A percentile compares a stretch with the other conserved stretches of the same genome.
phyloP scores from a whole-genome alignment of 371 early-diverging fungal genomes.

The Apophysomyces trapeziformis region DNA sequence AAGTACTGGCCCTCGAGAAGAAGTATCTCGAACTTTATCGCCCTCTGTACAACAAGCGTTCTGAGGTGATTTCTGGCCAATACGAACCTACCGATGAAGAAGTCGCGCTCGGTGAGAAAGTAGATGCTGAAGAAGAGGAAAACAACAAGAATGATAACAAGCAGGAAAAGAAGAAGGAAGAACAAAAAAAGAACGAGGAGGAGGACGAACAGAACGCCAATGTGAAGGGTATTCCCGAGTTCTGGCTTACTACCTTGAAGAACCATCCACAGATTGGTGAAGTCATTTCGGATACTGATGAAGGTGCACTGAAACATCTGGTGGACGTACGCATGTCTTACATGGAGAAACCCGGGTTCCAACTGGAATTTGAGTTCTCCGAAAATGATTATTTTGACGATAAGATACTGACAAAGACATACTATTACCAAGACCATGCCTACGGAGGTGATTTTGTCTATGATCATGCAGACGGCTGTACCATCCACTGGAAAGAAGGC shows the following conservation, averaged over 20 bases:
- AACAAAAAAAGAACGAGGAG: conserved; percentile 15
- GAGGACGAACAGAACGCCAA: conserved; percentile 26
- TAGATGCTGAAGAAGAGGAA: conserved; percentile 59
- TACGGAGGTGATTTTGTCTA: conserved; percentile 83
- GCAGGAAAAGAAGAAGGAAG: conserved; percentile 41
- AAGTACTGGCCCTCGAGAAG: conserved; percentile 91
- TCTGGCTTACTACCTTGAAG: conserved; percentile 94
- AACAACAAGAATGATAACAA: conserved; percentile 34
- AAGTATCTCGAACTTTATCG: conserved; percentile 83
- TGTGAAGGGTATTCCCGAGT: conserved; percentile 74
- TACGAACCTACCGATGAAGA: conserved; percentile 90
- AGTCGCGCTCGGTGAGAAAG: conserved; percentile 65
- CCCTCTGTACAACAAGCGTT: conserved; percentile 89
- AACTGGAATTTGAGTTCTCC: conserved; percentile 88
- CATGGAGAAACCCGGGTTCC: conserved; percentile 90
- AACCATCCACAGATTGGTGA: conserved; percentile 81
- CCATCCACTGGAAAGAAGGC: conserved; percentile 95
- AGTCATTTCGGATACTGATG: conserved; percentile 88
- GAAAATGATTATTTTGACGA: conserved; percentile 91
- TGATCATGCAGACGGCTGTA: conserved; percentile 88
- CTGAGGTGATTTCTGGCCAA: conserved; percentile 72
- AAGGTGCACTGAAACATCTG: conserved; percentile 81
- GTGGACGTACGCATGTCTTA: conserved; percentile 84
- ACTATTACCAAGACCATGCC: conserved; percentile 78
- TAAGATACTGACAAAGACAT: conserved; percentile 86